These are phyloP conservation scores for Niveomyces coronatus DNA, from an alignment of 2,329 filamentous ascomycete species.

Conservation along the genomic window DNA sequence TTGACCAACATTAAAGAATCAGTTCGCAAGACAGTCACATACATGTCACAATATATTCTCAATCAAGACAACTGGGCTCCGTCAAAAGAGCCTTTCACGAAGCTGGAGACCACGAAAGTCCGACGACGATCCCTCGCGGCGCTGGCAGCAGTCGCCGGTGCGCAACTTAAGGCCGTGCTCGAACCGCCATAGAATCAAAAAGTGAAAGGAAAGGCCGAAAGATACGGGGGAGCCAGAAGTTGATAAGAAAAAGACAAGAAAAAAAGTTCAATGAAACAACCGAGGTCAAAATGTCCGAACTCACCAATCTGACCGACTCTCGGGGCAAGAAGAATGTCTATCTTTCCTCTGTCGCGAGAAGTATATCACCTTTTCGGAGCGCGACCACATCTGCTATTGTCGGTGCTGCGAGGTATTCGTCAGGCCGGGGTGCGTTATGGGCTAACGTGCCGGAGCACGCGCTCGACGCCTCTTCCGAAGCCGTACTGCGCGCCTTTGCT, in stretches of 20 bases:
- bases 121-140: constrained; percentile 8
- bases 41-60: constrained; percentile 3
- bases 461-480: constrained; percentile 10
- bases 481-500: constrained; percentile 14
- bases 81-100: constrained; percentile 8
- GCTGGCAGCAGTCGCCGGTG: constrained; percentile 8
- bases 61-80: constrained; percentile 5
- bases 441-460: constrained; percentile 6
- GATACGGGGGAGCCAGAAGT: too few species aligned
- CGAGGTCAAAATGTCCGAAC: constrained; percentile 2
- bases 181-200: constrained; percentile 8
- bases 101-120: constrained; percentile 7
- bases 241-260: background rate
- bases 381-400: background rate
- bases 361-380: constrained; percentile 2
- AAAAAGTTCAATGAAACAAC: too few species aligned
- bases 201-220: background rate
- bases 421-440: too few species aligned
- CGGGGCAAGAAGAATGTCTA: constrained; percentile 1
- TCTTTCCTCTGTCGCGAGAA: background rate
- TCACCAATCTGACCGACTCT: background rate
- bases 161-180: constrained; percentile 8
- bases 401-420: too few species aligned
- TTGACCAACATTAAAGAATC: background rate
- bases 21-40: too few species aligned